Percentiles rank a stretch among this genome's conserved stretches.
phyloP scores from a whole-genome alignment of 345 rosid genomes.

The Eutrema heterophyllum region DNA sequence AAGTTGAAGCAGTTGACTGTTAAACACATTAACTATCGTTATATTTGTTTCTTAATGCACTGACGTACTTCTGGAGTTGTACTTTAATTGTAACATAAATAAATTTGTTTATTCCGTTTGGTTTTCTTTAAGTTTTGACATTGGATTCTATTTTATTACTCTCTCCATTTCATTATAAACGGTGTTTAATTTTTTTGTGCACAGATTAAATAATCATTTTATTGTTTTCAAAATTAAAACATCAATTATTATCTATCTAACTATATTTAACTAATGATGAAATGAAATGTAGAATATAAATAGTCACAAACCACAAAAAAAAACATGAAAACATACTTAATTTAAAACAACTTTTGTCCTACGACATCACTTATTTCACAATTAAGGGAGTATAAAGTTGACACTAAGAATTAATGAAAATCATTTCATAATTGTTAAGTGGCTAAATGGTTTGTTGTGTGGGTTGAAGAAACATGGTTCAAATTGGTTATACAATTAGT shows the following conservation, averaged over 20 bases:
- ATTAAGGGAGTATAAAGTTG: too few relatives aligned
- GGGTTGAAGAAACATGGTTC: neutral
- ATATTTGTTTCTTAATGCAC: neutral
- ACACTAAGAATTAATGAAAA: too few relatives aligned
- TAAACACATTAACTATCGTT: neutral
- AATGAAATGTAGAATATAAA: too few relatives aligned
- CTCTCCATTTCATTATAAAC: neutral
- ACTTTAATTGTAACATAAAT: neutral
- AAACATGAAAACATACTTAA: too few relatives aligned
- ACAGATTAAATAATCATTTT: too few relatives aligned
- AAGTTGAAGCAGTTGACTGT: neutral
- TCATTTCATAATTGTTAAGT: neutral
- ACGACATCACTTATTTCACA: too few relatives aligned
- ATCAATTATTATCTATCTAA: too few relatives aligned
- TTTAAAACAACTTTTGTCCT: too few relatives aligned
- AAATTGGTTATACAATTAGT: neutral
- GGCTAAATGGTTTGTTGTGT: neutral
- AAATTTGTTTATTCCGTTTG: neutral
- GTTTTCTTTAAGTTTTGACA: neutral
- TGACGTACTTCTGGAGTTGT: slow-evolving; percentile 14
- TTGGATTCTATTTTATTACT: neutral
- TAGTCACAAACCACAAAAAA: too few relatives aligned
- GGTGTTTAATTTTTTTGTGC: too few relatives aligned
- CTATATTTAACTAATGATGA: too few relatives aligned
- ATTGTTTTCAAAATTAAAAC: too few relatives aligned